Evolutionary conservation across 2,329 filamentous ascomycete genomes (phyloP).

Genomic region (Lizonia empirigonia): DNA sequence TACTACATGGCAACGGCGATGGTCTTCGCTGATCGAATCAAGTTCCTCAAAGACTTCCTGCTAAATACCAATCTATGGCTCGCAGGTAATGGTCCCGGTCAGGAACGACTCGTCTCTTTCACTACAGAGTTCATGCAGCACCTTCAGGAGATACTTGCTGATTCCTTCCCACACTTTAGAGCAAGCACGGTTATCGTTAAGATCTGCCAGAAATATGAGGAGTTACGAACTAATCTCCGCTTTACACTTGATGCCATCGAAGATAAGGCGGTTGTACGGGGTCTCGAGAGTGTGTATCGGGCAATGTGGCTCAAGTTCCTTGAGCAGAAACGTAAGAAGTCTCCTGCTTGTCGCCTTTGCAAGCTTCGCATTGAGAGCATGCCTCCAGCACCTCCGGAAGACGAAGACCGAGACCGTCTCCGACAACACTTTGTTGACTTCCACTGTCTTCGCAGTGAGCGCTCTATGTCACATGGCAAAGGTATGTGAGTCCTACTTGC

Average conservation of each 20-base stretch:
- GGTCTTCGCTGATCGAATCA: conserved; percentile 8
- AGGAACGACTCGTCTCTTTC: conserved; percentile 2
- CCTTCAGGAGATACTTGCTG: conserved; percentile 2
- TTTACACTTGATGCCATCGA: conserved; percentile 3
- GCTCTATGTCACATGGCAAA: background rate
- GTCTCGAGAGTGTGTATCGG: conserved; percentile 12
- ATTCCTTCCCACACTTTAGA: conserved; percentile 8
- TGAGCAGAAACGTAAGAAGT: conserved; percentile 11
- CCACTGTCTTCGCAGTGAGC: conserved; percentile 1
- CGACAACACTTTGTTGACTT: conserved; percentile 9
- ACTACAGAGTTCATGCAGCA: conserved; percentile 6
- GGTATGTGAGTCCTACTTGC: background rate
- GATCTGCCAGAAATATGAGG: conserved; percentile 6
- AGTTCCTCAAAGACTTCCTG: conserved; percentile 2
- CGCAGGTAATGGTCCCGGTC: background rate
- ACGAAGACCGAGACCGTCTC: conserved; percentile 6
- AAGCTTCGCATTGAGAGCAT: conserved; percentile 7
- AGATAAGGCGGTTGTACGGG: conserved; percentile 5
- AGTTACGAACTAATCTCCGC: background rate
- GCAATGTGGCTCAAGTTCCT: conserved; percentile 8
- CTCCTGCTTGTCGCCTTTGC: conserved; percentile 13
- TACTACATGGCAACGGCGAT: conserved; percentile 13
- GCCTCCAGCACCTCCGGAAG: no score
- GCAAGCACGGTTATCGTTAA: background rate
- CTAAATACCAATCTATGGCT: conserved; percentile 2